Conservation (phyloP, 2,329 filamentous ascomycete species). For the Cryphonectria nitschkei region DNA sequence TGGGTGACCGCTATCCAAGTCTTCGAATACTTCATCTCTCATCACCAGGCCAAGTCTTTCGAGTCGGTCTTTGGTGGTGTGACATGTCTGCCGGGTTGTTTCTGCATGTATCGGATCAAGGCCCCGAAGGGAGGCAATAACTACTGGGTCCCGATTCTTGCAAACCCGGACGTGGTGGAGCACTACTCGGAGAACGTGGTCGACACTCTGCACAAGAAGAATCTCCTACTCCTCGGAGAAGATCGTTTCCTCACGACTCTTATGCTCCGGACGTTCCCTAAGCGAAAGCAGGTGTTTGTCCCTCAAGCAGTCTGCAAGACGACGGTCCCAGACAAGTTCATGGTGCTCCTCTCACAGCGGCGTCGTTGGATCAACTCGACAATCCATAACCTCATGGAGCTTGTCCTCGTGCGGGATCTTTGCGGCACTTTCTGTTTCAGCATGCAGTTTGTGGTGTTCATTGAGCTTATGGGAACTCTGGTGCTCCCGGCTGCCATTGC, state of each 20-base stretch:
- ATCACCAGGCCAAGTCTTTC: conserved; percentile 95
- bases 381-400: conserved; percentile 97
- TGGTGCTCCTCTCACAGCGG: conserved; percentile 88
- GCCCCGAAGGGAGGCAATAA: conserved; percentile 97
- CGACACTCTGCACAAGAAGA: conserved; percentile 98
- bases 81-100: conserved; percentile 96
- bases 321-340: conserved; percentile 90
- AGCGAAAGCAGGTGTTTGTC: conserved; percentile 98
- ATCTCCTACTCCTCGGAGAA: conserved; percentile 86
- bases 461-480: conserved; percentile 91
- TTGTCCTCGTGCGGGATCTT: conserved; percentile 91
- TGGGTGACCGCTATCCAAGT: conserved; percentile 99
- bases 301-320: conserved; percentile 99
- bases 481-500: conserved; percentile 95
- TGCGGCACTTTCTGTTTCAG: conserved; percentile 99
- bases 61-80: conserved; percentile 99
- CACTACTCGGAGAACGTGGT: conserved; percentile 99
- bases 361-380: conserved; percentile 99
- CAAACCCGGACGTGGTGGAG: conserved; percentile 97
- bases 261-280: conserved; percentile 98
- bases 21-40: conserved; percentile 99
- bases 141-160: conserved; percentile 98
- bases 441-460: conserved; percentile 98
- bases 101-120: conserved; percentile 99
- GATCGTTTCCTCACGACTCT: conserved; percentile 95